Evolutionary conservation across 225 moss, liverwort and hornwort genomes (phyloP).

Genomic region (Marchantia polymorpha): DNA sequence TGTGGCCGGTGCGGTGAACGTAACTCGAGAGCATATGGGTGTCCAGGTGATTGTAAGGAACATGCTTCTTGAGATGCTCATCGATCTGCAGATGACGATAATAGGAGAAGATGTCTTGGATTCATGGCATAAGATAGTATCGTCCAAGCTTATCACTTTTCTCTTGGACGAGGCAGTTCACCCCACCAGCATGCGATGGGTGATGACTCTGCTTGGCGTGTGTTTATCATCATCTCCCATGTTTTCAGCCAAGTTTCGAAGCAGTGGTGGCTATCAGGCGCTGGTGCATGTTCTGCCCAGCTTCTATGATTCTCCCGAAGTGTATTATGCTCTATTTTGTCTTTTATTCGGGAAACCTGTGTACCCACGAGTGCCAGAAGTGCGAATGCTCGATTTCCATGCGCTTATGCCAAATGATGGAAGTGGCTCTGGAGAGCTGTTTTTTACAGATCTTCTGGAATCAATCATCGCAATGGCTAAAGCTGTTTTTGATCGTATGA

Average conservation of each 20-base stretch:
- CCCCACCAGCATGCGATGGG: conserved; percentile 80
- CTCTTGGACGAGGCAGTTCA: conserved; percentile 86
- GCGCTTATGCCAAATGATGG: conserved; percentile 88
- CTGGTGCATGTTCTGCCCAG: conserved; percentile 81
- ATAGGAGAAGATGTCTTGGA: conserved; percentile 70
- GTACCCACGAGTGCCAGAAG: conserved; percentile 89
- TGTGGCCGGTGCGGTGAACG: conserved; percentile 49
- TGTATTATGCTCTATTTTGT: conserved; percentile 89
- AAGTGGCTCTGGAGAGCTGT: conserved; percentile 56
- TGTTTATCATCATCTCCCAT: conserved; percentile 80
- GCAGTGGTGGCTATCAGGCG: conserved; percentile 83
- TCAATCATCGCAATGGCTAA: conserved; percentile 82
- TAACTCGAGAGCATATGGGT: conserved; percentile 62
- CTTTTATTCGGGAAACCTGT: conserved; percentile 82
- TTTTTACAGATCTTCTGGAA: conserved; percentile 86
- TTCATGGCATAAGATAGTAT: conserved; percentile 87
- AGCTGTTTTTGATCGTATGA: conserved; percentile 73
- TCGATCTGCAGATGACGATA: conserved; percentile 83
- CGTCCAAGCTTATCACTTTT: conserved; percentile 80
- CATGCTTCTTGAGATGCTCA: conserved; percentile 86
- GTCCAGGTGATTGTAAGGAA: conserved; percentile 90
- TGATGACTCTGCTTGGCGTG: conserved; percentile 84
- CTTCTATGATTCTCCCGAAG: conserved; percentile 91
- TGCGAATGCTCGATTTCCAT: conserved; percentile 91
- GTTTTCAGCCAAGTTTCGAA: conserved; percentile 79